Evolutionary conservation across 352 stramenopile species (phyloP).

Genomic region (Globisporangium rhizosaccharum): DNA sequence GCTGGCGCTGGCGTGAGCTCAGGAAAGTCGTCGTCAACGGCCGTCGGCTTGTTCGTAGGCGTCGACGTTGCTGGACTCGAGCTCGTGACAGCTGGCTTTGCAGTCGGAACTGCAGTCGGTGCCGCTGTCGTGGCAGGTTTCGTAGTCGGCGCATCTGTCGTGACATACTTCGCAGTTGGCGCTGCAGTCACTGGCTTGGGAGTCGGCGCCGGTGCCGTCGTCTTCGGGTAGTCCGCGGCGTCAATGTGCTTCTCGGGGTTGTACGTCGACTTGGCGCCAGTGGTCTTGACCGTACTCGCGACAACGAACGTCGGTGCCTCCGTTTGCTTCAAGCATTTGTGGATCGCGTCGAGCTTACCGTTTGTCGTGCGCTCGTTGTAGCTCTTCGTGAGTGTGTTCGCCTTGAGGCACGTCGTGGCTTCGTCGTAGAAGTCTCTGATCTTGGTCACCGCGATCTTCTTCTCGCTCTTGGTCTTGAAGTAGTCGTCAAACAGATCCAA

Average conservation of each 20-base stretch:
- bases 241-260: not conserved
- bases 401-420: slow-evolving; percentile 1
- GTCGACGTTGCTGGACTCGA: too few species aligned
- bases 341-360: not conserved
- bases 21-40: too few species aligned
- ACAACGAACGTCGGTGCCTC: not conserved
- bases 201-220: not conserved
- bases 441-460: not conserved
- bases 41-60: too few species aligned
- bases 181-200: not conserved
- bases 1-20: too few species aligned
- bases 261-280: not conserved
- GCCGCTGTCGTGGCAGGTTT: not conserved
- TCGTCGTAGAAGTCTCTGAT: slow-evolving; percentile 6
- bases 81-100: too few species aligned
- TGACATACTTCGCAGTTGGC: not conserved
- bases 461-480: not conserved
- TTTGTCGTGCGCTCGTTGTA: not conserved
- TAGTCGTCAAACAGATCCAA: not conserved
- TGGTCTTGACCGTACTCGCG: not conserved
- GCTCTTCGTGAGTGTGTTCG: not conserved
- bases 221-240: not conserved
- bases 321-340: not conserved
- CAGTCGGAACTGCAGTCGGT: too few species aligned
- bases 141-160: too few species aligned